Evolutionary conservation across 805 yeast genomes (phyloP), one percentile per base, ranked within the genome.

Genomic region (Kodamaea fukazawae): DNA sequence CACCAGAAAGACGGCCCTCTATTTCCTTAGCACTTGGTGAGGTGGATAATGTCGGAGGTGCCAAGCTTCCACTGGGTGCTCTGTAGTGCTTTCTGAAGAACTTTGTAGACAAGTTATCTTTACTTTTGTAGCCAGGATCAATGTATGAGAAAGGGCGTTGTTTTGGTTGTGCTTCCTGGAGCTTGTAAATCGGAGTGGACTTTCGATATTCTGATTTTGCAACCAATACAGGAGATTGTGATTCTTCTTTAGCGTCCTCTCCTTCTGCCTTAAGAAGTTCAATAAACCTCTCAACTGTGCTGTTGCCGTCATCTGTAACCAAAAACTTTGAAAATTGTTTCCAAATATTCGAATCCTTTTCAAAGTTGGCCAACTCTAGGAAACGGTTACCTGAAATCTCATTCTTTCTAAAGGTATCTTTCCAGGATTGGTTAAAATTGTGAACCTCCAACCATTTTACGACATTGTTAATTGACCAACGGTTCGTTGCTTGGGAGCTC

Each of bases 401-500:
- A 44, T 78, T 70, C 31, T 70, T 69, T 29, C 64, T 63, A 58
- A 89, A 84, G 12, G 80, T 73, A 4, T 69, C 75, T n/a, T 75
- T 66, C 96, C 96, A 89, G 10, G 81, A 67, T 3, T 72, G 75
- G 48, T 83, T 83, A 60, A 89, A 89, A 14, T 75, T 71, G 55
- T 88, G 73, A n/a, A 60, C 50, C 6, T 74, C 80, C 17, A 89
- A 67, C 95, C 96, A 89, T 34, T 64, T 56, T 0, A 71, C 43
- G 1, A 88, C 90, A 38, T 84, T 70, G n/a, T 73, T 78, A 46
- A 75, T 63, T 1, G 82, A 78, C 96, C 96, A 88, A 43, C 78
- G 81, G 4, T 69, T 71, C 12, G 34, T 36, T 23, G 37, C 45
- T 14, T 39, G 18, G 1, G 42, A 40, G 7, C 61, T 47, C 40